These are phyloP conservation scores for Magnolia kwangsiensis DNA, from an alignment of 164 flowering plant genomes.

Conservation along the genomic window DNA sequence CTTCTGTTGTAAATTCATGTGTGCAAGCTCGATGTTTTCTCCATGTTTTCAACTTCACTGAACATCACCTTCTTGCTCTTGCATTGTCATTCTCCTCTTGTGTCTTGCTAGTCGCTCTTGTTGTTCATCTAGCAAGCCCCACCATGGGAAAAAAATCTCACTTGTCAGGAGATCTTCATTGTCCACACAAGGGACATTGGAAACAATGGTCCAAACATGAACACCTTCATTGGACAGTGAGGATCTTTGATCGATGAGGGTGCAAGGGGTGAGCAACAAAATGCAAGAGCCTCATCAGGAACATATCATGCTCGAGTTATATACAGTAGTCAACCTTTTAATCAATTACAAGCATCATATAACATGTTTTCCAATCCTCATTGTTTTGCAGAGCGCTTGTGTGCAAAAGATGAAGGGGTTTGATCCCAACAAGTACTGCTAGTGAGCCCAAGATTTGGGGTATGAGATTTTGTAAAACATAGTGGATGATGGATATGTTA, in stretches of 20 bases:
- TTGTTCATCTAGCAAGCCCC: neutral
- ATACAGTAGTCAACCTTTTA: neutral
- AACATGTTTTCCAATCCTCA: neutral
- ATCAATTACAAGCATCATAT: neutral
- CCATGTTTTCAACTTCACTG: no score
- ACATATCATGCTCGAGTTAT: neutral
- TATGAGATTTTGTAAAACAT: neutral
- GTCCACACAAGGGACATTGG: no score
- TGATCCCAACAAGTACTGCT: neutral
- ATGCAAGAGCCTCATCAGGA: neutral
- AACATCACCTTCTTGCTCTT: no score
- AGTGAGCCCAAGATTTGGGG: neutral
- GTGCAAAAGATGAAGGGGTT: constrained; percentile 37
- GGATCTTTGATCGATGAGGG: neutral
- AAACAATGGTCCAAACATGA: neutral
- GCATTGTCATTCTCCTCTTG: neutral
- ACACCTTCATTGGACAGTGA: neutral
- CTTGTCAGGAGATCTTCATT: neutral
- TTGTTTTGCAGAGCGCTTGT: constrained; percentile 50
- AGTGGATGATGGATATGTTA: neutral
- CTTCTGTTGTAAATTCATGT: no score
- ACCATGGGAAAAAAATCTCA: neutral
- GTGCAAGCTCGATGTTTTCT: no score
- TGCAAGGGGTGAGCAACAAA: neutral
- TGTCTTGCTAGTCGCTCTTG: neutral